Evolutionary conservation across 208 protist genomes (phyloP).

Genomic region (Leptomonas pyrrhocoris): DNA sequence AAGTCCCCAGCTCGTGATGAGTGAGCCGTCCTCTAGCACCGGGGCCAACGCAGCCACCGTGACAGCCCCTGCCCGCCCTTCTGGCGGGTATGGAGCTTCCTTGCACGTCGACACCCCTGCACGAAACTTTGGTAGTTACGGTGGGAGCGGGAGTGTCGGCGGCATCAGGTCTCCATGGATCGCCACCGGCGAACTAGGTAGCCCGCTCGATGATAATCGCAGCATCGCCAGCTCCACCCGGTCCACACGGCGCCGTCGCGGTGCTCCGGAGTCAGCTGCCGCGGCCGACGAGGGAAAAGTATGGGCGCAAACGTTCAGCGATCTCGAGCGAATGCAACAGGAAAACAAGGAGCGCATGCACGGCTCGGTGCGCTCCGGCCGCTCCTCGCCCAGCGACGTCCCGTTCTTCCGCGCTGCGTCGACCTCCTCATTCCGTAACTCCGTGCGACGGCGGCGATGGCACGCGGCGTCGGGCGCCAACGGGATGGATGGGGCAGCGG

Average conservation of each 20-base stretch:
- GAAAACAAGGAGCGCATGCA: conserved; percentile 74
- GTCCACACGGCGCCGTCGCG: conserved; percentile 37
- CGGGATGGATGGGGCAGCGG: neutral
- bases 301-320: conserved; percentile 48
- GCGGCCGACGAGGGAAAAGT: conserved; percentile 28
- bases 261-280: conserved; percentile 22
- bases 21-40: neutral
- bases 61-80: neutral
- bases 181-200: conserved; percentile 1
- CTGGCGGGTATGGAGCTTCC: neutral
- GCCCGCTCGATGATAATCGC: conserved; percentile 27
- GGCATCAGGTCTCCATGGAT: conserved; percentile 9
- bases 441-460: conserved; percentile 17
- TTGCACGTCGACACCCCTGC: neutral
- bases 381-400: conserved; percentile 15
- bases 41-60: neutral
- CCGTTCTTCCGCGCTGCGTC: conserved; percentile 11
- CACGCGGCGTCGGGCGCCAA: conserved; percentile 1
- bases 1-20: too few relatives aligned
- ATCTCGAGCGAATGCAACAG: conserved; percentile 70
- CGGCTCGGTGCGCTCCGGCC: conserved; percentile 20
- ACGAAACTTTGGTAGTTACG: neutral
- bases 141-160: neutral
- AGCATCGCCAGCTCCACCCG: conserved; percentile 41
- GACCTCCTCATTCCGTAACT: conserved; percentile 16